A percentile compares a stretch with the other conserved stretches of the same genome.
phyloP scores from a whole-genome alignment of 345 rosid species.

The Eutrema yunnanense region DNA sequence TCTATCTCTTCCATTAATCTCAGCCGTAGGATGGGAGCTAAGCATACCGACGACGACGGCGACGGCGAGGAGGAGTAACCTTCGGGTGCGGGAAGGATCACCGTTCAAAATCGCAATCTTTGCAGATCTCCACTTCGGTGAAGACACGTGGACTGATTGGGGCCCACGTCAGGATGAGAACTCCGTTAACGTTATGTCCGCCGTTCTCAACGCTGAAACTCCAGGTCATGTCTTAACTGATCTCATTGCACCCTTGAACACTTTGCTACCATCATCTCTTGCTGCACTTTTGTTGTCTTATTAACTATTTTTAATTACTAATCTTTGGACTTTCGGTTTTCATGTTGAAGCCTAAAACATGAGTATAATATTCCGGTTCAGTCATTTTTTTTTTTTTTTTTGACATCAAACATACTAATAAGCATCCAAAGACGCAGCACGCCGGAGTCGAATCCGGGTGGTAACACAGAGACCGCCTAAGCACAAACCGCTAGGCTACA shows the following conservation, averaged over 20 bases:
- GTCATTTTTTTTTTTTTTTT: too few relatives aligned
- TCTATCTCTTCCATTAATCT: slow-evolving; percentile 9
- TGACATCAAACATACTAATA: too few relatives aligned
- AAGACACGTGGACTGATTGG: slow-evolving; percentile 73
- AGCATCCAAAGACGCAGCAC: too few relatives aligned
- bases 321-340: too few relatives aligned
- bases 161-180: slow-evolving; percentile 64
- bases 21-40: slow-evolving; percentile 22
- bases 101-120: slow-evolving; percentile 58
- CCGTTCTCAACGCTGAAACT: slow-evolving; percentile 51
- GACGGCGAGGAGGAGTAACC: slow-evolving; percentile 14
- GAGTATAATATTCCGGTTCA: too few relatives aligned
- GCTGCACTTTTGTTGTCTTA: too few relatives aligned
- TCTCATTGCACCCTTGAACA: background rate
- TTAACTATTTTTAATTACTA: too few relatives aligned
- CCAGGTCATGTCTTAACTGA: slow-evolving; percentile 36
- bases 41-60: slow-evolving; percentile 4
- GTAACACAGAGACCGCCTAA: too few relatives aligned
- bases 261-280: background rate
- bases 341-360: too few relatives aligned
- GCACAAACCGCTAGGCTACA: too few relatives aligned
- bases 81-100: slow-evolving; percentile 30
- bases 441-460: too few relatives aligned
- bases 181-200: slow-evolving; percentile 54
- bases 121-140: slow-evolving; percentile 84